Evolutionary conservation across 768 basidiomycete genomes (phyloP).

Genomic region (Multifurca ochricompacta): DNA sequence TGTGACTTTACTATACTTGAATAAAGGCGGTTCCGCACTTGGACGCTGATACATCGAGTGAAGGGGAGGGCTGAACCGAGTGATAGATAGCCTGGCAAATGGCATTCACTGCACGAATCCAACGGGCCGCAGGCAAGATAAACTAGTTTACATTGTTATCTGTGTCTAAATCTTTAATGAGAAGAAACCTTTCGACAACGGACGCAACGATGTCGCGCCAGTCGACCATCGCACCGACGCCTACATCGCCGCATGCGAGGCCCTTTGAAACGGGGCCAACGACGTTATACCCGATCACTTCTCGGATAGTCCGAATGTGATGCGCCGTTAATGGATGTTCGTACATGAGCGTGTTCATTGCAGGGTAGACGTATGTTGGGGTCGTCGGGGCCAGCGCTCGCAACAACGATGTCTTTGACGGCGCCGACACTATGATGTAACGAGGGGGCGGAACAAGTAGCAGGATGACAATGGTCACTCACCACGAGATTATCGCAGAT

Average conservation of each 20-base stretch:
- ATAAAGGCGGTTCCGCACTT: too few species aligned
- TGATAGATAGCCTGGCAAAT: background rate
- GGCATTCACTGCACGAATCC: background rate
- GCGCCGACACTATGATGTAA: background rate
- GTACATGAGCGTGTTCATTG: slow-evolving; percentile 99
- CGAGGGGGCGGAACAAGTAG: background rate
- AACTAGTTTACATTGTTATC: background rate
- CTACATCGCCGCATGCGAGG: slow-evolving; percentile 88
- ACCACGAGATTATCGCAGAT: slow-evolving; percentile 88
- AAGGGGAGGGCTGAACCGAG: too few species aligned
- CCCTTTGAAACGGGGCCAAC: slow-evolving; percentile 83
- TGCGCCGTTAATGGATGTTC: slow-evolving; percentile 84
- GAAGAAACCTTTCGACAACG: slow-evolving; percentile 49
- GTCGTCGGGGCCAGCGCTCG: slow-evolving; percentile 79
- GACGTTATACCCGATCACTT: slow-evolving; percentile 72
- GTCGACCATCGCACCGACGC: slow-evolving; percentile 95
- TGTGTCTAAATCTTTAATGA: slow-evolving; percentile 3
- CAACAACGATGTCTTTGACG: slow-evolving; percentile 61
- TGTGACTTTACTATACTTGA: too few species aligned
- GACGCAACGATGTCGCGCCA: slow-evolving; percentile 83
- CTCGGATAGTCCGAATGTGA: slow-evolving; percentile 68
- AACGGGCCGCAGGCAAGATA: background rate
- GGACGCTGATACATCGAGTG: too few species aligned
- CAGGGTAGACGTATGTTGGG: slow-evolving; percentile 87
- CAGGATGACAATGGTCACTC: slow-evolving; percentile 19